Base-by-base conservation (phyloP, 108 stramenopile species). In the Thalassiosira profunda region DNA sequence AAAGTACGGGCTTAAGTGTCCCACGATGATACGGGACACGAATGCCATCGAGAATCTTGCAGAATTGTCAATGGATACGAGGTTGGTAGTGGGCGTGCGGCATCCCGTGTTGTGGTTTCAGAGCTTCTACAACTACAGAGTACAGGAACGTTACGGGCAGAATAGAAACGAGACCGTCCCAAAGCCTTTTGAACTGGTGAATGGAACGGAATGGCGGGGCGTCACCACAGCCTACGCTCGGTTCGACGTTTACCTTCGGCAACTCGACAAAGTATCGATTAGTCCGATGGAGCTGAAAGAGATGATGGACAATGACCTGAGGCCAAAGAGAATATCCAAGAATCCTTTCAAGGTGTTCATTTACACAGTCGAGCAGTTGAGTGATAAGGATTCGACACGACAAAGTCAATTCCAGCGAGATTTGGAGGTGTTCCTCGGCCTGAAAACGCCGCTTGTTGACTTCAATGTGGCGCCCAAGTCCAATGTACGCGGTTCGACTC, bases 31-130 rank as follows among this genome's bases (percentile, higher is more conserved):
- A 5, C 31, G 70, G 11, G 18, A 47, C 10, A 29, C 49, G 31
- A 60, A 62, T 54, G 49, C 59, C 3, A 62, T 72, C 24, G 70
- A 72, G 26, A 72, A 72, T 54, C 40, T 60, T 30, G 56, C 44
- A 25, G 60, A 69, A 25, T 25, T 69, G 14, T 68, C 78, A 5
- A 28, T 31, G 5, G 25, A 63, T 47, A 61, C 79, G 10, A 67
- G 56, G 25, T 34, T 84, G 8, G 52, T 84, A 35, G 64, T 84
- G 10, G 84, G 84, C 11, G 62, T 84, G 35, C 74, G 84, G 55
- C 74, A 79, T 57, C 84, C 84, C 31, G 54, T 80, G 5, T 43
- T 30, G 14, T 78, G 71, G 48, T 80, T 84, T 46, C 78, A 83
- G 49, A 79, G 76, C 47, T 80, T 61, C 28, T 74, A 30, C 57